A percentile compares a stretch with the other conserved stretches of the same genome.
These are phyloP conservation scores for Candida sakaeoensis DNA, from an alignment of 805 yeast species.

Conservation along the genomic window DNA sequence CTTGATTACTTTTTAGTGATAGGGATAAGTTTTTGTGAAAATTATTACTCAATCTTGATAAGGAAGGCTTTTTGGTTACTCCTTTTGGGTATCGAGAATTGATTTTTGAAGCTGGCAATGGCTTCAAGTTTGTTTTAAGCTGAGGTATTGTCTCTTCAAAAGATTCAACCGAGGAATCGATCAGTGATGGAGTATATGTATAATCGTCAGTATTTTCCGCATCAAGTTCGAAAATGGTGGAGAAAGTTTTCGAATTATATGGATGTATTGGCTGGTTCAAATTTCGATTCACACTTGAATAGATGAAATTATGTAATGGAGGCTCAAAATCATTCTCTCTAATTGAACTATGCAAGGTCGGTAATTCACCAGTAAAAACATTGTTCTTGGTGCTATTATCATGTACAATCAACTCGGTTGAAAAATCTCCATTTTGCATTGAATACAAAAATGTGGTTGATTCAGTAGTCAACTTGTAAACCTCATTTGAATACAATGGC, in stretches of 20 bases:
- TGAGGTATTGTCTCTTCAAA: neutral
- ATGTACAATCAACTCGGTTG: constrained; percentile 16
- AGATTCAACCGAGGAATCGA: neutral
- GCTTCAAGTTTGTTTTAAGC: neutral
- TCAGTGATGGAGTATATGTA: neutral
- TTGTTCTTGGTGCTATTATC: neutral
- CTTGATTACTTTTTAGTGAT: constrained; percentile 5
- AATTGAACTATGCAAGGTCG: constrained; percentile 1
- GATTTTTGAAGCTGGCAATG: neutral
- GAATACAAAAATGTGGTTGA: constrained; percentile 6
- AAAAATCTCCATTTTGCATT: constrained; percentile 4
- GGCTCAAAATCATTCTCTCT: constrained; percentile 11
- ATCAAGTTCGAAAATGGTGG: neutral
- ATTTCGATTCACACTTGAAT: neutral
- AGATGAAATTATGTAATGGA: constrained; percentile 22
- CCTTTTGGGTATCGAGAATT: neutral
- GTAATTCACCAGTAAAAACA: neutral
- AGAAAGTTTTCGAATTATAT: neutral
- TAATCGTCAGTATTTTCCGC: neutral
- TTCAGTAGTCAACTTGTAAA: constrained; percentile 1
- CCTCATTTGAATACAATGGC: neutral
- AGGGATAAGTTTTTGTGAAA: constrained; percentile 16
- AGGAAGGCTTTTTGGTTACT: constrained; percentile 16
- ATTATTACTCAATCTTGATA: constrained; percentile 15
- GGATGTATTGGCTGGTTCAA: neutral